phyloP scores from a whole-genome alignment of 768 basidiomycete species.

The Thelephora ganbajun region DNA sequence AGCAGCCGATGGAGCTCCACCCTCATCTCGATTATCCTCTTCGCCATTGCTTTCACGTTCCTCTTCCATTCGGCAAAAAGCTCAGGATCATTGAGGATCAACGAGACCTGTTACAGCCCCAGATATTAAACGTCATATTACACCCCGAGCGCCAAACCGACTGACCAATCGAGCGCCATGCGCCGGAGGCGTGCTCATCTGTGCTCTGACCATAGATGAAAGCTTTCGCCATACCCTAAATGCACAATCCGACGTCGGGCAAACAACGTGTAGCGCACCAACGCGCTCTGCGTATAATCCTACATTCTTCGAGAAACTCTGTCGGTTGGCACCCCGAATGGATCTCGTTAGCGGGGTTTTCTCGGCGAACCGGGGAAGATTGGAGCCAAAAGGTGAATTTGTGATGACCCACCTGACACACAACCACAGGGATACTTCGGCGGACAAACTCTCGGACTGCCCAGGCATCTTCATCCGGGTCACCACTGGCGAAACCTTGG shows the following conservation, averaged over 20 bases:
- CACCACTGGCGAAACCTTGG: conserved; percentile 92
- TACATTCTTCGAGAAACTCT: conserved; percentile 94
- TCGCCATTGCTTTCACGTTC: conserved; percentile 88
- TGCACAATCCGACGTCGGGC: conserved; percentile 48
- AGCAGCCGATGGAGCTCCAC: conserved; percentile 60
- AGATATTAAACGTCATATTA: too few species aligned
- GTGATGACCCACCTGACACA: conserved; percentile 43
- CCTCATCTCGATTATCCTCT: conserved; percentile 87
- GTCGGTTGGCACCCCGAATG: too few species aligned
- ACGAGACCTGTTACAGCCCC: conserved; percentile 40
- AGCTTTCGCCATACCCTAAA: conserved; percentile 73
- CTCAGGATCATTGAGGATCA: conserved; percentile 63
- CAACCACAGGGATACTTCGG: conserved; percentile 56
- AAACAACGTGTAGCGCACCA: conserved; percentile 82
- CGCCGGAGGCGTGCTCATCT: conserved; percentile 91
- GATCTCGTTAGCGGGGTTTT: too few species aligned
- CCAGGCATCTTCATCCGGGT: conserved; percentile 83
- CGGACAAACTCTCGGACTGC: conserved; percentile 82
- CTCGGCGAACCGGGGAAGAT: too few species aligned
- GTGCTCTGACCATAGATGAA: conserved; percentile 81
- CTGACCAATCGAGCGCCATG: conserved; percentile 65
- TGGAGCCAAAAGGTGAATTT: not conserved
- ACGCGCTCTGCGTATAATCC: conserved; percentile 63
- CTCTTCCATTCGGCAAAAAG: conserved; percentile 82
- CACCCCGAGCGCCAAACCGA: not conserved